These are phyloP conservation scores for Anisogramma anomala DNA, from an alignment of 2,329 filamentous ascomycete species.

Conservation along the genomic window DNA sequence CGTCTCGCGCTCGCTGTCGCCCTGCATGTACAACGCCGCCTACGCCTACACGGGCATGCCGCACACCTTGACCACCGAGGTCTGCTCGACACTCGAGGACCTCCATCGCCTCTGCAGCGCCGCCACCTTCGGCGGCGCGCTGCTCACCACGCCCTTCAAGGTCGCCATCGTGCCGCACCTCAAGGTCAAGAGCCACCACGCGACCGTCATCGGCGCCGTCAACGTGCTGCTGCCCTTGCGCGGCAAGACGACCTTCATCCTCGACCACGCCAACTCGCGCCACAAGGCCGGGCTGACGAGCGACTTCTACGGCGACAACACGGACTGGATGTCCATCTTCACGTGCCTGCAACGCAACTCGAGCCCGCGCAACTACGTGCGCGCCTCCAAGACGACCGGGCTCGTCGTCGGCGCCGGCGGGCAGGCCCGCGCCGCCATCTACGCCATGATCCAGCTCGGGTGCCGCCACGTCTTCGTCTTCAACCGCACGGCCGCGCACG, in stretches of 20 bases:
- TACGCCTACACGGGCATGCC: slow-evolving; percentile 56
- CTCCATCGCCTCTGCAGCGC: slow-evolving; percentile 47
- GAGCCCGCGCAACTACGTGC: slow-evolving; percentile 53
- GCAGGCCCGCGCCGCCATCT: slow-evolving; percentile 64
- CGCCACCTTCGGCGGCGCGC: slow-evolving; percentile 52
- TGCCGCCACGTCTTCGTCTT: slow-evolving; percentile 62
- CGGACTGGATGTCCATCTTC: slow-evolving; percentile 29
- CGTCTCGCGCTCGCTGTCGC: slow-evolving; percentile 58
- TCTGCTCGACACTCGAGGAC: slow-evolving; percentile 49
- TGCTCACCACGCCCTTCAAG: slow-evolving; percentile 59
- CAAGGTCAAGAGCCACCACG: slow-evolving; percentile 55
- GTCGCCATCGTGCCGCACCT: slow-evolving; percentile 54
- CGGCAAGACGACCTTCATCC: slow-evolving; percentile 34
- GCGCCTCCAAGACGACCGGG: slow-evolving; percentile 39
- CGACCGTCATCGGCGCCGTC: slow-evolving; percentile 58
- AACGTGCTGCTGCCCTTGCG: slow-evolving; percentile 61
- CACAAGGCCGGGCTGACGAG: slow-evolving; percentile 49
- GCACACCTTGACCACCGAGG: slow-evolving; percentile 50
- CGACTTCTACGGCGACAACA: slow-evolving; percentile 50
- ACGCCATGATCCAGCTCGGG: slow-evolving; percentile 61
- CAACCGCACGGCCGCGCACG: slow-evolving; percentile 53
- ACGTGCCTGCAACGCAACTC: slow-evolving; percentile 56
- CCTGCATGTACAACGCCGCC: slow-evolving; percentile 60
- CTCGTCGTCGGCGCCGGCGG: slow-evolving; percentile 53
- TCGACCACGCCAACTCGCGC: slow-evolving; percentile 46